These are phyloP conservation scores for Fomitopsis pulvina DNA, from an alignment of 768 basidiomycete genomes.

Conservation along the genomic window DNA sequence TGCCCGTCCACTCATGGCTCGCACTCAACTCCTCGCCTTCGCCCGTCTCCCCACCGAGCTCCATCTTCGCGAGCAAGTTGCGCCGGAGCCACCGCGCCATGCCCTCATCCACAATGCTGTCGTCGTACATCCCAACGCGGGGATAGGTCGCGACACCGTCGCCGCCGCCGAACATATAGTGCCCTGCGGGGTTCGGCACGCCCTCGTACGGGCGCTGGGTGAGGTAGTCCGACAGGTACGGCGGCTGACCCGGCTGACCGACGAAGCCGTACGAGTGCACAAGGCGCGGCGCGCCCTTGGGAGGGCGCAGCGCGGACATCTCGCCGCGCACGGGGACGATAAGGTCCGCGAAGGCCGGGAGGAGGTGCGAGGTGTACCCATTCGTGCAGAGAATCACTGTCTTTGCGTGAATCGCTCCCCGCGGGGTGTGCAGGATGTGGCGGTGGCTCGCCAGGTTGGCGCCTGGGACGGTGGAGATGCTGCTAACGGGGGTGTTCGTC, in stretches of 20 bases:
- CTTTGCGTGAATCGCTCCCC: constrained; percentile 47
- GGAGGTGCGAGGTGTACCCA: constrained; percentile 71
- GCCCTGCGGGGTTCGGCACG: constrained; percentile 37
- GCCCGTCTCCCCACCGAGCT: constrained; percentile 32
- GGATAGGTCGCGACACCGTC: not conserved
- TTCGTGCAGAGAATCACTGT: constrained; percentile 85
- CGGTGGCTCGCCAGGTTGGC: constrained; percentile 15
- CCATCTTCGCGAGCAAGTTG: constrained; percentile 6
- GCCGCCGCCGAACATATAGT: not conserved
- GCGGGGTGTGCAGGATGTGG: constrained; percentile 54
- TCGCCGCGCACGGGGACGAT: constrained; percentile 53
- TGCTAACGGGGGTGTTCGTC: constrained; percentile 56
- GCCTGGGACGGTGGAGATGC: constrained; percentile 32
- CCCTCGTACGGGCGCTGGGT: constrained; percentile 48
- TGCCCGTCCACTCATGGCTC: constrained; percentile 48
- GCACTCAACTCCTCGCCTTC: constrained; percentile 34
- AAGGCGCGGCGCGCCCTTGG: constrained; percentile 26
- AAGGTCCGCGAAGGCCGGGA: constrained; percentile 53
- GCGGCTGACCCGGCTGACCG: not conserved
- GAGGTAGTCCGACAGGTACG: constrained; percentile 53
- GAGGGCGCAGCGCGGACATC: constrained; percentile 59
- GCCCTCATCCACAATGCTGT: not conserved
- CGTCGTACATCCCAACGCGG: not conserved
- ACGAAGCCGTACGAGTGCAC: not conserved
- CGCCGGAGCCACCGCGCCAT: constrained; percentile 1